Conservation (phyloP, 306 rosid genomes). For the Acacia confusa region DNA sequence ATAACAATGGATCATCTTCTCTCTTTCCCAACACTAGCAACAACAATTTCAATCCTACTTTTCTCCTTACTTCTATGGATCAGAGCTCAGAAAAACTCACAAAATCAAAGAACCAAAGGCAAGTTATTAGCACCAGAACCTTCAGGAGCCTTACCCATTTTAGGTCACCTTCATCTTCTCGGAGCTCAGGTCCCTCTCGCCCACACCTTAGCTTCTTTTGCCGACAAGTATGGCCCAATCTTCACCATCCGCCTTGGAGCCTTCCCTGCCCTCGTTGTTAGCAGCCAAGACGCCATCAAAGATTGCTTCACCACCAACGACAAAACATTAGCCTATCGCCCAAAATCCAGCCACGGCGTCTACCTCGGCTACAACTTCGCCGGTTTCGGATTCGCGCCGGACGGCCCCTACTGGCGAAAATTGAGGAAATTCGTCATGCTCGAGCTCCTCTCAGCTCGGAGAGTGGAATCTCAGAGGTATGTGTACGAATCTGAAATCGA, state of each 20-base stretch:
- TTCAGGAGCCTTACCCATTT: slow-evolving; percentile 43
- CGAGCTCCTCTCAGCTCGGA: slow-evolving; percentile 46
- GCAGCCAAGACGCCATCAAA: slow-evolving; percentile 49
- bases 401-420: slow-evolving; percentile 46
- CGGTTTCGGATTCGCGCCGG: slow-evolving; percentile 49
- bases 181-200: slow-evolving; percentile 31
- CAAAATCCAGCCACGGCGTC: slow-evolving; percentile 45
- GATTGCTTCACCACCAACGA: slow-evolving; percentile 66
- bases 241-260: slow-evolving; percentile 49
- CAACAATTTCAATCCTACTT: slow-evolving; percentile 13
- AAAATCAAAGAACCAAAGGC: slow-evolving; percentile 21
- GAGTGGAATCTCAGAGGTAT: slow-evolving; percentile 38
- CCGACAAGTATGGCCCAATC: slow-evolving; percentile 57
- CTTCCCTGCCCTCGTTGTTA: slow-evolving; percentile 42
- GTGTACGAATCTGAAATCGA: slow-evolving; percentile 39
- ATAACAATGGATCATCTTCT: slow-evolving; percentile 29
- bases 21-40: slow-evolving; percentile 22
- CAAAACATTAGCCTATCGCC: slow-evolving; percentile 40
- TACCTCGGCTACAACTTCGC: slow-evolving; percentile 53
- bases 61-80: slow-evolving; percentile 31
- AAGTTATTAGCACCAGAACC: slow-evolving; percentile 41
- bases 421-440: slow-evolving; percentile 46
- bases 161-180: slow-evolving; percentile 61
- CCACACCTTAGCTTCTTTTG: slow-evolving; percentile 41
- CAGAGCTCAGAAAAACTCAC: background rate